Percentiles rank a stretch among this genome's conserved stretches.
Evolutionary conservation across 2,329 filamentous ascomycete genomes (phyloP).

Genomic region (Fusarium buharicum): DNA sequence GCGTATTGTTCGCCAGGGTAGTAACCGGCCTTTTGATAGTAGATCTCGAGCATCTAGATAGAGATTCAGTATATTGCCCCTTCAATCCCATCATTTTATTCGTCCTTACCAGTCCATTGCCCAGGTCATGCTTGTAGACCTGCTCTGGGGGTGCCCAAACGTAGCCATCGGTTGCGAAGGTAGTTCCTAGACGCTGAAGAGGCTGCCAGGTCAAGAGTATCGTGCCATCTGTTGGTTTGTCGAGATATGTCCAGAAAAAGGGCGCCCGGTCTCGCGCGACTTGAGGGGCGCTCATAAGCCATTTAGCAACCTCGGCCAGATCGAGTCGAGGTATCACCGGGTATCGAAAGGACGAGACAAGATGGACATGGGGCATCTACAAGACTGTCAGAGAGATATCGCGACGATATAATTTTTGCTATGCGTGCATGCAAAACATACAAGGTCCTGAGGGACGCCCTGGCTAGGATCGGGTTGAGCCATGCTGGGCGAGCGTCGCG

Average conservation of each 20-base stretch:
- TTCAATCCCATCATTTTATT: neutral
- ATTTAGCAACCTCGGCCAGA: conserved; percentile 81
- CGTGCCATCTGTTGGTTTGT: conserved; percentile 82
- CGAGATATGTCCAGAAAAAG: conserved; percentile 93
- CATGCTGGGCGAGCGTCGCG: conserved; percentile 49
- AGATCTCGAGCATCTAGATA: conserved; percentile 85
- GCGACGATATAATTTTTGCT: neutral
- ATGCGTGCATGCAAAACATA: conserved; percentile 41
- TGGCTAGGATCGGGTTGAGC: conserved; percentile 56
- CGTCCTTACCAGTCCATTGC: conserved; percentile 65
- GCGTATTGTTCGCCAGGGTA: conserved; percentile 79
- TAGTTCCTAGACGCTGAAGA: conserved; percentile 72
- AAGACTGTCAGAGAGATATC: conserved; percentile 32
- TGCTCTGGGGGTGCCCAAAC: conserved; percentile 88
- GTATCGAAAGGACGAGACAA: conserved; percentile 85
- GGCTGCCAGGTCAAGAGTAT: conserved; percentile 92
- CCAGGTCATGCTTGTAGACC: conserved; percentile 77
- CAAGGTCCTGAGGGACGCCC: conserved; percentile 56
- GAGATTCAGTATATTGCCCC: conserved; percentile 20
- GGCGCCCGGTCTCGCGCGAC: conserved; percentile 85
- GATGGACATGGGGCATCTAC: conserved; percentile 88
- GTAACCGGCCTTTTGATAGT: conserved; percentile 83
- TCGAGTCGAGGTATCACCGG: conserved; percentile 77
- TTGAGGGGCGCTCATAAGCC: conserved; percentile 84
- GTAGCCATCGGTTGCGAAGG: conserved; percentile 91